A percentile compares a stretch with the other conserved stretches of the same genome.
These are phyloP conservation scores for Pyrenophora tritici-repentis DNA, from an alignment of 2,329 filamentous ascomycete genomes.

Conservation along the genomic window DNA sequence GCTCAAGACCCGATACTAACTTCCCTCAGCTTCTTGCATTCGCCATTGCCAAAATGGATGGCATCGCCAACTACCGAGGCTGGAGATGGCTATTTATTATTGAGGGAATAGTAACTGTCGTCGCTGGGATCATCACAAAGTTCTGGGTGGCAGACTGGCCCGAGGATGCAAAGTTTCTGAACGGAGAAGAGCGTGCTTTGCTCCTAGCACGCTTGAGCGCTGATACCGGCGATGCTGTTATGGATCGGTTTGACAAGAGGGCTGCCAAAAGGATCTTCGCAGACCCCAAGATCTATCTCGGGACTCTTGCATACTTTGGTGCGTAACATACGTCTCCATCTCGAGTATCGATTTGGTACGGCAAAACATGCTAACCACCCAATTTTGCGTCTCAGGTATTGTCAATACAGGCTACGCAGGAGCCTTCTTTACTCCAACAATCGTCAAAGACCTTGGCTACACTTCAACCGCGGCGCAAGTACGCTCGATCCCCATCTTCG, in stretches of 20 bases:
- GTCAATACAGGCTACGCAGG: conserved; percentile 56
- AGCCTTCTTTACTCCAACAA: conserved; percentile 50
- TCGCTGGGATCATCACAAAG: conserved; percentile 52
- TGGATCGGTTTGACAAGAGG: conserved; percentile 58
- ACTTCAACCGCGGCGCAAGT: conserved; percentile 45
- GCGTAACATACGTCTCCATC: background rate
- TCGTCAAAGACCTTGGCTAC: conserved; percentile 49
- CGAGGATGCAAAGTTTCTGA: conserved; percentile 43
- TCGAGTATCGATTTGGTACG: accelerated
- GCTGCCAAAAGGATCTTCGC: conserved; percentile 54
- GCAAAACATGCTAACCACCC: background rate
- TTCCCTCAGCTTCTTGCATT: conserved; percentile 44
- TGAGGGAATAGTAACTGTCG: conserved; percentile 38
- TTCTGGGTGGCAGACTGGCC: conserved; percentile 58
- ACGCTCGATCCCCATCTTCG: conserved; percentile 47
- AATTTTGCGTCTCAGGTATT: conserved; percentile 16
- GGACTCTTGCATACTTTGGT: conserved; percentile 28
- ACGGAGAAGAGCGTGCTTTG: conserved; percentile 33
- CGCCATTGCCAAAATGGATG: conserved; percentile 65
- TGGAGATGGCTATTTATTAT: conserved; percentile 45
- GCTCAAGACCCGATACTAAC: background rate
- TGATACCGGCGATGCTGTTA: conserved; percentile 49
- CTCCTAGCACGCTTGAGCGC: conserved; percentile 35
- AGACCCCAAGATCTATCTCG: conserved; percentile 39
- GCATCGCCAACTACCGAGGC: conserved; percentile 50